These are phyloP conservation scores for Neurospora sp. DNA, from an alignment of 495 filamentous ascomycete genomes.

Conservation along the genomic window DNA sequence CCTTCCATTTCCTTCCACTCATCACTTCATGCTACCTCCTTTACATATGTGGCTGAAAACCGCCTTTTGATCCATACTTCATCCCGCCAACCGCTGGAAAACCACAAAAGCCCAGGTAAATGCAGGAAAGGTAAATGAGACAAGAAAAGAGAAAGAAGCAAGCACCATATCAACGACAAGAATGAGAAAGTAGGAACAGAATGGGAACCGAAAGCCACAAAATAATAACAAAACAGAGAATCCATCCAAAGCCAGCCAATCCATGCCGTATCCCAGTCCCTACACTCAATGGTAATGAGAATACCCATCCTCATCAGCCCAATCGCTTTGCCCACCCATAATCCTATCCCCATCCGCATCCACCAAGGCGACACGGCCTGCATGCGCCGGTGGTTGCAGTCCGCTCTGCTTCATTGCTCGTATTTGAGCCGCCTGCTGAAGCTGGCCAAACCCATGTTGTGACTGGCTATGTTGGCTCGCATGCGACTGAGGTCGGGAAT, in stretches of 20 bases:
- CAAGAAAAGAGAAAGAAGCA: background rate
- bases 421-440: constrained; percentile 1
- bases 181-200: background rate
- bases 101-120: background rate
- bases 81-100: background rate
- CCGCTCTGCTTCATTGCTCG: constrained; percentile 30
- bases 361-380: constrained; percentile 21
- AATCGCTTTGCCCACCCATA: constrained; percentile 39
- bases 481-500: constrained; percentile 8
- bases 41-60: background rate
- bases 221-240: background rate
- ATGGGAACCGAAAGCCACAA: background rate
- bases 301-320: constrained; percentile 46
- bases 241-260: background rate
- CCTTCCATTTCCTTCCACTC: background rate
- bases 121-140: background rate
- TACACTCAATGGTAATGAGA: constrained; percentile 9
- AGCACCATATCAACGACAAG: background rate
- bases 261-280: background rate
- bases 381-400: constrained; percentile 24
- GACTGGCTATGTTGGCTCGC: constrained; percentile 3
- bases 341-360: constrained; percentile 42
- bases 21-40: background rate
- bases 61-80: background rate
- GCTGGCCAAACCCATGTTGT: background rate